Conservation (phyloP, 2,329 filamentous ascomycete genomes). For the Cladosporium velox region DNA sequence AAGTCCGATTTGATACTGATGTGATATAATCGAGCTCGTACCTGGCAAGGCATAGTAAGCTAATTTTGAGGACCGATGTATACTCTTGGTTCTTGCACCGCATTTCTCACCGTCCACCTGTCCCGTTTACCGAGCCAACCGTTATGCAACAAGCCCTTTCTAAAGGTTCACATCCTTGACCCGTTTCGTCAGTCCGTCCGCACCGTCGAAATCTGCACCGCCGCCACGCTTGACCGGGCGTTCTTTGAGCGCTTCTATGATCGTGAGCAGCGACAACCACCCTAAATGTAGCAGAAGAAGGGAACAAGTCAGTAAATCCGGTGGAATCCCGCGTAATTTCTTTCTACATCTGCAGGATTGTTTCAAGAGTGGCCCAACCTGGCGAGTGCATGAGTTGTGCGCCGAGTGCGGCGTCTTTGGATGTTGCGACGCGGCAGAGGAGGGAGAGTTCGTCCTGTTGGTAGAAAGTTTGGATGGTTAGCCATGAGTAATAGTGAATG, state of each 20-base stretch:
- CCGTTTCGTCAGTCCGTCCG: conserved; percentile 33
- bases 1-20: not conserved
- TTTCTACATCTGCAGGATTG: conserved; percentile 65
- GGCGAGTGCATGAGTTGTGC: conserved; percentile 81
- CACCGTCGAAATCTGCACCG: conserved; percentile 28
- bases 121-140: not conserved
- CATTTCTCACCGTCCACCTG: not conserved
- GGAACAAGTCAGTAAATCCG: conserved; percentile 28
- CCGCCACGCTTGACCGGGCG: conserved; percentile 62
- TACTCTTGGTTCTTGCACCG: not conserved
- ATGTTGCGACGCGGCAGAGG: conserved; percentile 79
- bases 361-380: conserved; percentile 93
- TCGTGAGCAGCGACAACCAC: conserved; percentile 66
- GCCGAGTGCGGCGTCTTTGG: conserved; percentile 76
- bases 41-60: not conserved
- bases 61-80: not conserved
- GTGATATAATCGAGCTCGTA: not conserved
- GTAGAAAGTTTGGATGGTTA: not conserved
- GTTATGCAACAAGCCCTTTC: not conserved
- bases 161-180: conserved; percentile 28
- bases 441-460: conserved; percentile 82
- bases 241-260: conserved; percentile 97
- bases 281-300: conserved; percentile 32
- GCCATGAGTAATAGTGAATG: conserved; percentile 4
- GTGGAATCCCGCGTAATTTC: conserved; percentile 5